Percentiles rank a stretch among this genome's conserved stretches.
Conservation (phyloP, 257 asterid species). For the Solanum dulcamara region DNA sequence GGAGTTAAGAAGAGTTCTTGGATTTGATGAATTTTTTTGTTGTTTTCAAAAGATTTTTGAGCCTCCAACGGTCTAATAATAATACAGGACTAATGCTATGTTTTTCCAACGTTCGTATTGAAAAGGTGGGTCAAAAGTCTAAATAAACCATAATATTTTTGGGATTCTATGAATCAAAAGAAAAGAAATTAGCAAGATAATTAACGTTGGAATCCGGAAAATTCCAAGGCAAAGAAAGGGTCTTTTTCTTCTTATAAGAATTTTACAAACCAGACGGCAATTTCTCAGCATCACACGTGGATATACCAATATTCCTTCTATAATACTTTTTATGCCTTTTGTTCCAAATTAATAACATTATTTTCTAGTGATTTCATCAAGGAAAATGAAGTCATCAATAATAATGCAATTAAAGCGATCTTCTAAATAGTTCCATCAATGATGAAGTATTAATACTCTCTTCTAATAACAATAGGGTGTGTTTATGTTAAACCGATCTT, state of each 20-base stretch:
- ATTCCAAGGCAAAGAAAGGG: background rate
- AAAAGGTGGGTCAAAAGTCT: conserved; percentile 23
- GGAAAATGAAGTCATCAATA: background rate
- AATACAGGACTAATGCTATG: background rate
- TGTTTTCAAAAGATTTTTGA: conserved; percentile 8
- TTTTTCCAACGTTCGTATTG: conserved; percentile 49
- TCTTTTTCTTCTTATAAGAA: background rate
- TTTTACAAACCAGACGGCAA: background rate
- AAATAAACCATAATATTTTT: background rate
- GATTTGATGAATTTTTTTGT: background rate
- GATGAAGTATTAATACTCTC: too few relatives aligned
- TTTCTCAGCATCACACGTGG: background rate
- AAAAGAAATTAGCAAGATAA: background rate
- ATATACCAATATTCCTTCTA: background rate
- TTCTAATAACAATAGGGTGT: too few relatives aligned
- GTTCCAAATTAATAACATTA: background rate
- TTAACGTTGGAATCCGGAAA: background rate
- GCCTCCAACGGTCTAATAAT: conserved; percentile 60
- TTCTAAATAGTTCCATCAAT: background rate
- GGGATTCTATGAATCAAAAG: background rate
- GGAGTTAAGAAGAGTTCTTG: background rate
- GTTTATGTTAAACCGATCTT: too few relatives aligned
- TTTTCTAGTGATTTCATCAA: background rate
- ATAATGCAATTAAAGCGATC: background rate
- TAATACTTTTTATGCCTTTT: background rate